Percentiles rank a stretch among this genome's conserved stretches.
Conservation (phyloP, 805 yeast genomes). For the Starmerella gropengiesseri region DNA sequence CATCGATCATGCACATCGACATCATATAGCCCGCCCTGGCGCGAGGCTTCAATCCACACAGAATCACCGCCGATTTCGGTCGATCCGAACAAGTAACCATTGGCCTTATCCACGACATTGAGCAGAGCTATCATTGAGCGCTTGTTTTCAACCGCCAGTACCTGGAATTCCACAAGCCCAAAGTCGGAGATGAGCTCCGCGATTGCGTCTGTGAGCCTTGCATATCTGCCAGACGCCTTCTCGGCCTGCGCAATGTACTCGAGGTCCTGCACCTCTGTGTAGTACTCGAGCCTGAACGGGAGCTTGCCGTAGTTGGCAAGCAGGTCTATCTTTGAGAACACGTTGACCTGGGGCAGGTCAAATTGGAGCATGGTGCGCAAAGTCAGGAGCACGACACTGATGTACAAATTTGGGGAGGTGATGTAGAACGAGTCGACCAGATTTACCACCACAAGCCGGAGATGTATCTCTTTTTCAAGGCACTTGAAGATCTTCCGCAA, state of each 20-base stretch:
- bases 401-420: slow-evolving; percentile 79
- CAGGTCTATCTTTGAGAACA: slow-evolving; percentile 80
- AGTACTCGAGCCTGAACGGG: slow-evolving; percentile 69
- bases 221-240: slow-evolving; percentile 37
- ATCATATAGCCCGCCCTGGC: slow-evolving; percentile 53
- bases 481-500: slow-evolving; percentile 54
- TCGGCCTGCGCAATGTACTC: slow-evolving; percentile 53
- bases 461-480: slow-evolving; percentile 52
- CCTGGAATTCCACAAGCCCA: slow-evolving; percentile 79
- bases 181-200: slow-evolving; percentile 81
- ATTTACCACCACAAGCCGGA: slow-evolving; percentile 64
- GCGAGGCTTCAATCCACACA: slow-evolving; percentile 90
- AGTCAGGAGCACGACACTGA: slow-evolving; percentile 68
- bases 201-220: slow-evolving; percentile 60
- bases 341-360: slow-evolving; percentile 87
- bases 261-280: slow-evolving; percentile 86
- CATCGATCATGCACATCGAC: slow-evolving; percentile 88
- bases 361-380: slow-evolving; percentile 86
- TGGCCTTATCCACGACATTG: slow-evolving; percentile 73
- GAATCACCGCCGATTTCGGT: slow-evolving; percentile 96
- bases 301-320: slow-evolving; percentile 65
- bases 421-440: slow-evolving; percentile 73
- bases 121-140: slow-evolving; percentile 78
- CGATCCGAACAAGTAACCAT: slow-evolving; percentile 86
- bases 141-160: slow-evolving; percentile 82